Evolutionary conservation across 2,329 filamentous ascomycete species (phyloP).

Genomic region (Botrytis sinoallii): DNA sequence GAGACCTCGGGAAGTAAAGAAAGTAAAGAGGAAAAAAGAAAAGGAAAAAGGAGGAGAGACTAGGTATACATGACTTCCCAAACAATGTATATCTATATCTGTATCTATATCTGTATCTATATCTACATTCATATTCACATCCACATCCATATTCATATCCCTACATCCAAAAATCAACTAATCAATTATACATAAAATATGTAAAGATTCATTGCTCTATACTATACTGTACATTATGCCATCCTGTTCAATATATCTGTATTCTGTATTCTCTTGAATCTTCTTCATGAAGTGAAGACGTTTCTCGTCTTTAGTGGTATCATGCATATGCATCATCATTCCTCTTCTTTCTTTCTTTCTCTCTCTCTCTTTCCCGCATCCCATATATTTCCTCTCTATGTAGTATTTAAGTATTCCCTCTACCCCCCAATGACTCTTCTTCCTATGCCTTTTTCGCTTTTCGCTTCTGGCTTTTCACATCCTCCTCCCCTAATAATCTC

Average conservation of each 20-base stretch:
- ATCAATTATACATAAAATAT: background rate
- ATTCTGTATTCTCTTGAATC: background rate
- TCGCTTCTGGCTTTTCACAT: background rate
- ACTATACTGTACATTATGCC: background rate
- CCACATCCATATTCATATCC: background rate
- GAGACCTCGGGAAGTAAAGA: background rate
- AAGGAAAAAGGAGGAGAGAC: background rate
- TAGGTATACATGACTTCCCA: background rate
- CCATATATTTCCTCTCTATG: background rate
- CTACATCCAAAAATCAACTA: background rate
- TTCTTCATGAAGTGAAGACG: background rate
- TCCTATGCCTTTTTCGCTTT: background rate
- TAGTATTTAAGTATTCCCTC: background rate
- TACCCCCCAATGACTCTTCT: background rate
- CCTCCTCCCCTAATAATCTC: constrained; percentile 49
- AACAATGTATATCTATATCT: background rate
- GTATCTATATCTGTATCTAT: background rate
- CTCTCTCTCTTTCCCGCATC: background rate
- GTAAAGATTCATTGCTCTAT: background rate
- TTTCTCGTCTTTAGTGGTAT: background rate
- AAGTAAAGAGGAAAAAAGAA: background rate
- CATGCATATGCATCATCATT: background rate
- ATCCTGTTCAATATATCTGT: background rate
- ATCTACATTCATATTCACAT: too few species aligned
- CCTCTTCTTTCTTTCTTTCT: background rate